These are phyloP conservation scores for Pythium diclinum DNA, from an alignment of 352 stramenopile genomes.

Conservation along the genomic window DNA sequence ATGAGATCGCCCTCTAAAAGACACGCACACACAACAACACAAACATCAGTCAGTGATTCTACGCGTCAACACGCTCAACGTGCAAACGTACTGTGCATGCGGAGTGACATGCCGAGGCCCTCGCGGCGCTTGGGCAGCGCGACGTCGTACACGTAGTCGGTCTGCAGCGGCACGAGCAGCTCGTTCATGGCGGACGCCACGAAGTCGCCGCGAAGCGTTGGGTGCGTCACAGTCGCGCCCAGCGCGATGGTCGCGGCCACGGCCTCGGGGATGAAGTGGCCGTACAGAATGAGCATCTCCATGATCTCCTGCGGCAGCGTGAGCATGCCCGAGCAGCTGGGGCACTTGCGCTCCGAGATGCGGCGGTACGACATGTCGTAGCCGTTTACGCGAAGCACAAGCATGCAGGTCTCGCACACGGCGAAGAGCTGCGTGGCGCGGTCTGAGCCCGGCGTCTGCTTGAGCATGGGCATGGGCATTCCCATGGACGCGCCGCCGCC, in stretches of 20 bases:
- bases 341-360: conserved; percentile 77
- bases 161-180: conserved; percentile 71
- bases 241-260: conserved; percentile 64
- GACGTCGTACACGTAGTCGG: conserved; percentile 82
- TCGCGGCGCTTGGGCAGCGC: conserved; percentile 76
- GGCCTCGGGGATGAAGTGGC: conserved; percentile 71
- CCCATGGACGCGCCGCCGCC: conserved; percentile 12
- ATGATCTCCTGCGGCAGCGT: conserved; percentile 76
- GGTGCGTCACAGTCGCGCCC: conserved; percentile 64
- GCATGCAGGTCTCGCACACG: conserved; percentile 70
- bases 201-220: conserved; percentile 73
- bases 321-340: conserved; percentile 54
- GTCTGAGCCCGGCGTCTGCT: conserved; percentile 20
- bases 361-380: conserved; percentile 82
- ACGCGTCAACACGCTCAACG: too few relatives aligned
- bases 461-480: conserved; percentile 21
- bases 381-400: conserved; percentile 60
- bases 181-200: conserved; percentile 84
- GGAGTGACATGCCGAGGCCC: conserved; percentile 79
- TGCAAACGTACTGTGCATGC: conserved; percentile 77
- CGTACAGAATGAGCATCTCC: conserved; percentile 88
- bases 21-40: conserved; percentile 19
- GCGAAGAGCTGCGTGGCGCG: conserved; percentile 62
- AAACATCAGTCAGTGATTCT: not conserved
- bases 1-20: conserved; percentile 67